Percentiles rank a stretch among this genome's conserved stretches.
These are phyloP conservation scores for Gynochthodes officinalis DNA, from an alignment of 257 asterid genomes.

Conservation along the genomic window DNA sequence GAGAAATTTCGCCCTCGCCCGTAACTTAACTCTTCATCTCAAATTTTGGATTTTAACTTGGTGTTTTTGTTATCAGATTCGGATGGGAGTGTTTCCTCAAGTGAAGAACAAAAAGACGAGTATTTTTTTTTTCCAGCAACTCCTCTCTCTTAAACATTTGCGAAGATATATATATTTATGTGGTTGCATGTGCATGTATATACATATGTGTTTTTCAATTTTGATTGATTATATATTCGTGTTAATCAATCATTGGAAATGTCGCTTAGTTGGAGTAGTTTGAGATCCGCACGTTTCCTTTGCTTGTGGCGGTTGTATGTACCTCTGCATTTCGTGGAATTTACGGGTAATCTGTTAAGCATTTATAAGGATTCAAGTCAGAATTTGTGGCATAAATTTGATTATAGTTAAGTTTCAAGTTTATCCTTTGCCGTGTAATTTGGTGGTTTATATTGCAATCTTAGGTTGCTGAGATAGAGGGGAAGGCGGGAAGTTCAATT, in stretches of 20 bases:
- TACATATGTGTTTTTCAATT: slow-evolving; percentile 16
- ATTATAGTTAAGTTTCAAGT: neutral
- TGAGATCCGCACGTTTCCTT: slow-evolving; percentile 22
- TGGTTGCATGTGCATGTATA: slow-evolving; percentile 22
- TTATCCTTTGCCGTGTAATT: neutral
- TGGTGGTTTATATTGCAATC: neutral
- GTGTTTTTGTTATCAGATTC: slow-evolving; percentile 61
- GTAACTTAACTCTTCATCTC: slow-evolving; percentile 32
- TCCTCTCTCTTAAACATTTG: slow-evolving; percentile 14
- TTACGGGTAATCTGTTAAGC: neutral
- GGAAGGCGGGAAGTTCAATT: slow-evolving; percentile 1
- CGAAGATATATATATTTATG: slow-evolving; percentile 24
- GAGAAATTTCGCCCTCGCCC: slow-evolving; percentile 7
- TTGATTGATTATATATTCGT: slow-evolving; percentile 10
- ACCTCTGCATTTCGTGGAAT: neutral
- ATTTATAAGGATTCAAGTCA: neutral
- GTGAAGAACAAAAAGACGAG: slow-evolving; percentile 70
- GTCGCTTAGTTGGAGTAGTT: neutral
- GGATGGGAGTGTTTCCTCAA: slow-evolving; percentile 54
- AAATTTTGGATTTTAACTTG: slow-evolving; percentile 16
- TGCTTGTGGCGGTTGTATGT: slow-evolving; percentile 6
- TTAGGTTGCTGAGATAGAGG: neutral
- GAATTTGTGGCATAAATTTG: neutral
- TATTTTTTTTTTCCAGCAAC: slow-evolving; percentile 32
- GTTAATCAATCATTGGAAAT: slow-evolving; percentile 11